These are phyloP conservation scores for Dacryopinax spathularia DNA, from an alignment of 768 basidiomycete genomes.

Conservation along the genomic window DNA sequence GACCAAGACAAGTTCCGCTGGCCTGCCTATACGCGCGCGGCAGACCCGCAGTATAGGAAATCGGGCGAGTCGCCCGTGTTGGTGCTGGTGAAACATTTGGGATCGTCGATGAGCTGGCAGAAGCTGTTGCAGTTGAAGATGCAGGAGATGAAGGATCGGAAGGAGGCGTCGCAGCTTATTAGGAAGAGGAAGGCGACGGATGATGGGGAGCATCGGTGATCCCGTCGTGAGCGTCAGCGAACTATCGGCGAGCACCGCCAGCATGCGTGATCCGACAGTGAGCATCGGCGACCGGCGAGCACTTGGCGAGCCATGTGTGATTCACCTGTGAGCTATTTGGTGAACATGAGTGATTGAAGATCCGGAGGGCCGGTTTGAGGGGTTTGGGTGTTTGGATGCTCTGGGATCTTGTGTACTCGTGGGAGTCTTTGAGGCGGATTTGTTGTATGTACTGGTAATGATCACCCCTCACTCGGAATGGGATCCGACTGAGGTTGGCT, in stretches of 20 bases:
- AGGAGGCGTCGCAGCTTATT: not conserved
- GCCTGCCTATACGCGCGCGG: not conserved
- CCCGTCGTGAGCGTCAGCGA: too few relatives aligned
- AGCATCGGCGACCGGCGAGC: not conserved
- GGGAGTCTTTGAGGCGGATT: not conserved
- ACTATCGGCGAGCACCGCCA: too few relatives aligned
- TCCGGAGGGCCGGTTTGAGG: not conserved
- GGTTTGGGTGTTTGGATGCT: not conserved
- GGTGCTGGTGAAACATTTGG: not conserved
- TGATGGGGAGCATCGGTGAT: not conserved
- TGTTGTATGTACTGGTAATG: slow-evolving; percentile 3
- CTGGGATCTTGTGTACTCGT: not conserved
- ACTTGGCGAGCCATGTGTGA: not conserved
- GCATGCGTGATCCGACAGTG: too few relatives aligned
- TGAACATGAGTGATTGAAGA: not conserved
- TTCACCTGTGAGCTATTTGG: not conserved
- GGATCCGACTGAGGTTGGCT: not conserved
- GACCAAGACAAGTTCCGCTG: not conserved
- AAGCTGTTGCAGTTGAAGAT: slow-evolving; percentile 1
- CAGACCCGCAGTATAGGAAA: not conserved
- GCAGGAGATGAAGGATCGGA: slow-evolving; percentile 1
- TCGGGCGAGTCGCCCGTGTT: not conserved
- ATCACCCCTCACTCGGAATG: not conserved
- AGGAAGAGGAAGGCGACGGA: not conserved
- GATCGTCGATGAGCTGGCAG: not conserved